A percentile compares a stretch with the other conserved stretches of the same genome.
These are phyloP conservation scores for Oidium heveae DNA, from an alignment of 2,329 filamentous ascomycete genomes.

Conservation along the genomic window DNA sequence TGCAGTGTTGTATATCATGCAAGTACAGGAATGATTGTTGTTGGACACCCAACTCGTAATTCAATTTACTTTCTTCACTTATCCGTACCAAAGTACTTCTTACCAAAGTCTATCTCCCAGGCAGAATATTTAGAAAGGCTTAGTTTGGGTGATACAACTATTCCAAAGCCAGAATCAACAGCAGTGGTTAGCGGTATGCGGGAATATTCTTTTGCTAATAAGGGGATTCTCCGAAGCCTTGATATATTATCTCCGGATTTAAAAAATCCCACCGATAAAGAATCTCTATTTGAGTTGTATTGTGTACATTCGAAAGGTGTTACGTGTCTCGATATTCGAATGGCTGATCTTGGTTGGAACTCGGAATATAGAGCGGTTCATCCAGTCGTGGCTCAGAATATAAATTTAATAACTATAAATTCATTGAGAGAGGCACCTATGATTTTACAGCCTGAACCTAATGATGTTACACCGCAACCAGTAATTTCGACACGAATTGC, in stretches of 20 bases:
- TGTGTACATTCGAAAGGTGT: slow-evolving; percentile 95
- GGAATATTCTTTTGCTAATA: slow-evolving; percentile 76
- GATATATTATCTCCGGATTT: slow-evolving; percentile 59
- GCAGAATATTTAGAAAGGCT: slow-evolving; percentile 67
- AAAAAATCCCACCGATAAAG: slow-evolving; percentile 35
- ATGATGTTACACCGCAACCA: slow-evolving; percentile 4
- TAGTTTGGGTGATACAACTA: slow-evolving; percentile 40
- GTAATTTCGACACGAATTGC: slow-evolving; percentile 9
- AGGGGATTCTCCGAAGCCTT: slow-evolving; percentile 67
- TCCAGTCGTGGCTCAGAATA: slow-evolving; percentile 48
- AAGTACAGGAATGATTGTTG: slow-evolving; percentile 71
- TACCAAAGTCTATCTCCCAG: slow-evolving; percentile 56
- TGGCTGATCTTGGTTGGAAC: slow-evolving; percentile 77
- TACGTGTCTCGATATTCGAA: slow-evolving; percentile 67
- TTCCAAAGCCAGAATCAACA: slow-evolving; percentile 76
- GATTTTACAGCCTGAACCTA: slow-evolving; percentile 4
- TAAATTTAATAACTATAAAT: slow-evolving; percentile 48
- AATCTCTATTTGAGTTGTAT: slow-evolving; percentile 76
- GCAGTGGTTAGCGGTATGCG: slow-evolving; percentile 93
- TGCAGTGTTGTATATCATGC: slow-evolving; percentile 93
- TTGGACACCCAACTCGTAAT: slow-evolving; percentile 90
- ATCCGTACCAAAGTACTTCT: slow-evolving; percentile 76
- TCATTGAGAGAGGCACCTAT: slow-evolving; percentile 25
- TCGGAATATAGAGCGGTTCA: slow-evolving; percentile 69
- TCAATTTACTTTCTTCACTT: slow-evolving; percentile 93